Evolutionary conservation across 768 basidiomycete genomes (phyloP), one percentile per base, ranked within the genome.

Genomic region (Leccinum incarnatum): DNA sequence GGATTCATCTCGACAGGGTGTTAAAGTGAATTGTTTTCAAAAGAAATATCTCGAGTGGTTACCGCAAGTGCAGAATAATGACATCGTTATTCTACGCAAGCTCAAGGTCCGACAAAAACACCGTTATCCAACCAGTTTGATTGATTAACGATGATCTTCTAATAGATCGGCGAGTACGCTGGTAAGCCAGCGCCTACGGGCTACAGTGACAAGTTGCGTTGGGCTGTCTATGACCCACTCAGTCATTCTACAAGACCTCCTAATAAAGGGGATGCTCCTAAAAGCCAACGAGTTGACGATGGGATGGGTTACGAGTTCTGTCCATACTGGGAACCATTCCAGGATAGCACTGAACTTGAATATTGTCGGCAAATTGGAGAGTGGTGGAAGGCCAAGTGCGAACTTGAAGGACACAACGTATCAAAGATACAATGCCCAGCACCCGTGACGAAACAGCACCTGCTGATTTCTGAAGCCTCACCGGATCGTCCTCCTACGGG

Each of bases 1-100:
- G 29, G 62, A 69, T n/a, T 70, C 27, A 9, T 51, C 66, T 5
- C 54, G 46, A 29, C 58, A 48, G 5, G 69, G 69, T n/a, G 60
- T 79, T 50, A 73, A 53, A 59, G 69, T 81, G 25, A 85, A 77
- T 50, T 83, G 80, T 54, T 90, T 90, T 64, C 77, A 79, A 6
- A 77, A 76, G 61, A 74, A 71, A 50, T 63, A 81, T 60, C 40
- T 64, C 23, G 74, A 79, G 54, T 84, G 79, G 79, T 69, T 89
- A 3, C 87, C 87, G 1, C 68, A 73, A 36, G 75, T 80, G 15
- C 70, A 70, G 4, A 55, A 61, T n/a, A 81, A 82, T 1, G 81
- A 86, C 57, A 65, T 87, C 21, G 61, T 87, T 8, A 75, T 87
- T 53, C 65, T 86, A 25, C 76, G 74, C 45, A 70, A 74, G 49